phyloP scores from a whole-genome alignment of 345 rosid species.

The Aethionema arabicum region DNA sequence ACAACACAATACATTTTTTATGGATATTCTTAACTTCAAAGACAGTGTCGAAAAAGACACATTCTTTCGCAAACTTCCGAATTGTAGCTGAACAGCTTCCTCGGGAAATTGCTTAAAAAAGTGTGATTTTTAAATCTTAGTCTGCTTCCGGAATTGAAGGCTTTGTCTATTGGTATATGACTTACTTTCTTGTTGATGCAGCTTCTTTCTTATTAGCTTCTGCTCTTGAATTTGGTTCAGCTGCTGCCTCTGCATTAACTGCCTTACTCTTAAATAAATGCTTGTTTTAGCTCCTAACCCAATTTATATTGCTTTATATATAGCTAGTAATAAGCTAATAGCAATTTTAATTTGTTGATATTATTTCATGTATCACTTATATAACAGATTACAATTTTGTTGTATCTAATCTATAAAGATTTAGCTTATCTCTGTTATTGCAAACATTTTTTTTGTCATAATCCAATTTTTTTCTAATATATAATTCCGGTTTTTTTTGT shows the following conservation, averaged over 20 bases:
- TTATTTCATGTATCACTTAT: neutral
- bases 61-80: constrained; percentile 97
- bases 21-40: constrained; percentile 94
- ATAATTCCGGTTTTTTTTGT: constrained; percentile 19
- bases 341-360: neutral
- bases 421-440: neutral
- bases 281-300: constrained; percentile 67
- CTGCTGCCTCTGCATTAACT: constrained; percentile 90
- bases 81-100: constrained; percentile 97
- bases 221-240: constrained; percentile 97
- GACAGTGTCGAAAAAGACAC: constrained; percentile 96
- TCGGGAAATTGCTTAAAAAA: constrained; percentile 91
- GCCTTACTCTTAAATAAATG: constrained; percentile 95
- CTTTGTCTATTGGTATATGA: constrained; percentile 33
- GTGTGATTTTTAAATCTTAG: constrained; percentile 41
- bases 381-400: neutral
- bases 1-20: constrained; percentile 98
- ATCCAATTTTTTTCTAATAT: constrained; percentile 27
- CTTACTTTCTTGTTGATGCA: constrained; percentile 46
- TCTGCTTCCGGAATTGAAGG: constrained; percentile 10
- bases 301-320: neutral
- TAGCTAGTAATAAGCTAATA: neutral
- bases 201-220: constrained; percentile 98
- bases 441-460: neutral
- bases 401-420: neutral